Percentiles rank a stretch among this genome's conserved stretches.
Evolutionary conservation across 129 eudicot species (phyloP).

Genomic region (Pseudognaphalium luteoalbum): DNA sequence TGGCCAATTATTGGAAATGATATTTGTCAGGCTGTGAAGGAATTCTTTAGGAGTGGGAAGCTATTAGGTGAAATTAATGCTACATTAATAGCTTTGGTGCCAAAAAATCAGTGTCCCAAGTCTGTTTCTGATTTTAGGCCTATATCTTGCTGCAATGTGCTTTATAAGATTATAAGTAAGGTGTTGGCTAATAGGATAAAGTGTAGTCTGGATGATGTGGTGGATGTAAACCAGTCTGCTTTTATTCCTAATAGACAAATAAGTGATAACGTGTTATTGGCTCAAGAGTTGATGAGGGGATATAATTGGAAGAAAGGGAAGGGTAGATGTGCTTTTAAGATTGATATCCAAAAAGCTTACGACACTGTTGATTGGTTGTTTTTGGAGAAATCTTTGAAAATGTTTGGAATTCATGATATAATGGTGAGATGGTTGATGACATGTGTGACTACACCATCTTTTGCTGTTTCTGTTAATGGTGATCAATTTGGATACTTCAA

Average conservation of each 20-base stretch:
- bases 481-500: not conserved
- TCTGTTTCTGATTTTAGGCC: too few relatives aligned
- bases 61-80: not conserved
- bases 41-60: not conserved
- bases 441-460: not conserved
- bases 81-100: not conserved
- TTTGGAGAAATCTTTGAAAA: too few relatives aligned
- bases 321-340: not conserved
- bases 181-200: too few relatives aligned
- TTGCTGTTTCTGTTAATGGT: not conserved
- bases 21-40: not conserved
- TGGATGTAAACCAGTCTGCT: too few relatives aligned
- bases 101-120: not conserved
- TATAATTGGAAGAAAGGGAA: not conserved
- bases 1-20: not conserved
- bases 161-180: too few relatives aligned
- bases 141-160: too few relatives aligned
- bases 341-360: slow-evolving; percentile 4
- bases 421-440: not conserved
- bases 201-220: too few relatives aligned
- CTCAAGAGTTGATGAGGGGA: too few relatives aligned
- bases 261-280: too few relatives aligned
- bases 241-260: not conserved
- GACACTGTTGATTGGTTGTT: slow-evolving; percentile 1
- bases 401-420: not conserved